These are phyloP conservation scores for Yamadazyma takamatsuzukensis DNA, from an alignment of 805 yeast genomes.

Conservation along the genomic window DNA sequence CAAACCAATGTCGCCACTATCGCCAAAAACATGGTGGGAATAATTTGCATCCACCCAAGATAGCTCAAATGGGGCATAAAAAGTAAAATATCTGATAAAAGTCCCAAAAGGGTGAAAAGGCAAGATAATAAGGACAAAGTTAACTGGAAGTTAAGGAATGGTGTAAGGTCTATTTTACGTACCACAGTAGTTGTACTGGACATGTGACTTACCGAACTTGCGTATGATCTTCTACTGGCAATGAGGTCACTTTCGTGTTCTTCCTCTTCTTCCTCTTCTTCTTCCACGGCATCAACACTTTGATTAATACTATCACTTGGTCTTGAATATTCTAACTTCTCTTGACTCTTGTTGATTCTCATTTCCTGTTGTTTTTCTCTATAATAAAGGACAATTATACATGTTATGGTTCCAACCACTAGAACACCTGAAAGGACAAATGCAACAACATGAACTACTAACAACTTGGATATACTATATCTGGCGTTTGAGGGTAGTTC, in stretches of 20 bases:
- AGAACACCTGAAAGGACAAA: slow-evolving; percentile 27
- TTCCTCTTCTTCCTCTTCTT: not conserved
- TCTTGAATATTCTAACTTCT: too few species aligned
- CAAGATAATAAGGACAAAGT: slow-evolving; percentile 66
- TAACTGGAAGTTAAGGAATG: slow-evolving; percentile 48
- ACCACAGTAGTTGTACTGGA: too few species aligned
- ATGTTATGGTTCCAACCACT: slow-evolving; percentile 1
- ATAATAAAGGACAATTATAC: not conserved
- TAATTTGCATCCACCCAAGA: slow-evolving; percentile 82
- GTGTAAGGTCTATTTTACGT: slow-evolving; percentile 16
- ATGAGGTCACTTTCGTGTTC: too few species aligned
- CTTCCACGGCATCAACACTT: not conserved
- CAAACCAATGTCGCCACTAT: slow-evolving; percentile 64
- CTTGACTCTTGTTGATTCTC: slow-evolving; percentile 3
- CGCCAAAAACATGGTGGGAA: slow-evolving; percentile 63
- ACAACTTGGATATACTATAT: slow-evolving; percentile 36
- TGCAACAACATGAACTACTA: slow-evolving; percentile 40
- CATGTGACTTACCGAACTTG: too few species aligned
- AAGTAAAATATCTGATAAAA: slow-evolving; percentile 75
- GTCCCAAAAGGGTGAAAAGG: slow-evolving; percentile 64
- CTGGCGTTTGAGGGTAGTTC: slow-evolving; percentile 39
- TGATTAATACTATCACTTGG: too few species aligned
- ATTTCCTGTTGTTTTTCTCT: slow-evolving; percentile 2
- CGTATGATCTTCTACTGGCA: too few species aligned
- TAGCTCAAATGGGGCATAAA: slow-evolving; percentile 74